Evolutionary conservation across 176 grass and related monocot genomes (phyloP).

Genomic region (Hyparrhenia diplandra): DNA sequence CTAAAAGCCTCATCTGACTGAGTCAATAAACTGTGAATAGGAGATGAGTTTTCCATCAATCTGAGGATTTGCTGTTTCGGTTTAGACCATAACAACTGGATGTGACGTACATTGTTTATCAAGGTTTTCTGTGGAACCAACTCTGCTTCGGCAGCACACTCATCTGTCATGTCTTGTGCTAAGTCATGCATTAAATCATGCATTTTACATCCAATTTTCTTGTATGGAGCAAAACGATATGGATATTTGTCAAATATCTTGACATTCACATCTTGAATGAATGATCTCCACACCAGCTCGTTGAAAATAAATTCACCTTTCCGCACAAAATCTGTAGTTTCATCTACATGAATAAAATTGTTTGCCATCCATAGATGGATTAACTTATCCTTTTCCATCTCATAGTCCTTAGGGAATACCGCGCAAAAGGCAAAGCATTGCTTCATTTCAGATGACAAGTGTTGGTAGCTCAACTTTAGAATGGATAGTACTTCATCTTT

Average conservation of each 20-base stretch:
- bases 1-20: no score
- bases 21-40: neutral
- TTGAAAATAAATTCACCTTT: neutral
- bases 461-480: neutral
- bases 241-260: no score
- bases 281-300: no score
- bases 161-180: neutral
- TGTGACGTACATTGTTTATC: neutral
- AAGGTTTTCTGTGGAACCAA: neutral
- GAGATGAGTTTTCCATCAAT: neutral
- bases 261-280: no score
- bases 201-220: neutral
- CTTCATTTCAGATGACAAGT: slow-evolving; percentile 5
- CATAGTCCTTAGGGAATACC: neutral
- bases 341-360: neutral
- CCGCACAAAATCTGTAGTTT: neutral
- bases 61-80: neutral
- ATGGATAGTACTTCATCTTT: neutral
- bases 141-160: neutral
- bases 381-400: neutral
- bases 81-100: neutral
- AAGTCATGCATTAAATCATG: slow-evolving; percentile 35
- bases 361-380: slow-evolving; percentile 12
- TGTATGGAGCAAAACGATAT: no score
- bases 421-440: no score